Evolutionary conservation across 1,139 yeast species (phyloP).

Genomic region (Saccharomycopsis hybrid): DNA sequence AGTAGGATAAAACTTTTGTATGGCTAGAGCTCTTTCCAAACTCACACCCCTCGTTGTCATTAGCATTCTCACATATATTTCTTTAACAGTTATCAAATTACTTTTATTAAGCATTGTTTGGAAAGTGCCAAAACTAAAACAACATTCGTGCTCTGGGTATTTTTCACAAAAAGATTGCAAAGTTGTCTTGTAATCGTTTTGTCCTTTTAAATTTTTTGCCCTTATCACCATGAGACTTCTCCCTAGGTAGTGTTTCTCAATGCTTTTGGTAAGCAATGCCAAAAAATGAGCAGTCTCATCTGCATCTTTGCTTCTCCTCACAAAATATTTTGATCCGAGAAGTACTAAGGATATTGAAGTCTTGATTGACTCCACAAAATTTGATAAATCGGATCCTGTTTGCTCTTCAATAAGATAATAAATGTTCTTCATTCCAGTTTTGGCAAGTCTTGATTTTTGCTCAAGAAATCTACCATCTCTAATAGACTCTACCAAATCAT

Average conservation of each 20-base stretch:
- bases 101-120: conserved; percentile 68
- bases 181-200: conserved; percentile 42
- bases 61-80: conserved; percentile 67
- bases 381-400: conserved; percentile 37
- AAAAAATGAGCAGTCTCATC: conserved; percentile 73
- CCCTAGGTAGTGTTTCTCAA: conserved; percentile 34
- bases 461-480: conserved; percentile 83
- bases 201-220: conserved; percentile 45
- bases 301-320: conserved; percentile 62
- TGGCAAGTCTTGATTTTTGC: conserved; percentile 70
- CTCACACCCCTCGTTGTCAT: conserved; percentile 78
- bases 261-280: conserved; percentile 46
- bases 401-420: conserved; percentile 83
- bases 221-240: conserved; percentile 41
- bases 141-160: conserved; percentile 46
- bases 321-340: conserved; percentile 57
- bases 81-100: conserved; percentile 64
- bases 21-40: conserved; percentile 72
- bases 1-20: conserved; percentile 62
- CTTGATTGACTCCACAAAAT: conserved; percentile 58
- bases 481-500: conserved; percentile 78
- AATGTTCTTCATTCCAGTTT: conserved; percentile 60
- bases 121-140: conserved; percentile 61
- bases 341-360: conserved; percentile 74
- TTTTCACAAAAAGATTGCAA: conserved; percentile 38